Percentiles rank a stretch among this genome's conserved stretches.
Evolutionary conservation across 1,284 basidiomycete genomes (phyloP).

Genomic region (Puccinia horiana): DNA sequence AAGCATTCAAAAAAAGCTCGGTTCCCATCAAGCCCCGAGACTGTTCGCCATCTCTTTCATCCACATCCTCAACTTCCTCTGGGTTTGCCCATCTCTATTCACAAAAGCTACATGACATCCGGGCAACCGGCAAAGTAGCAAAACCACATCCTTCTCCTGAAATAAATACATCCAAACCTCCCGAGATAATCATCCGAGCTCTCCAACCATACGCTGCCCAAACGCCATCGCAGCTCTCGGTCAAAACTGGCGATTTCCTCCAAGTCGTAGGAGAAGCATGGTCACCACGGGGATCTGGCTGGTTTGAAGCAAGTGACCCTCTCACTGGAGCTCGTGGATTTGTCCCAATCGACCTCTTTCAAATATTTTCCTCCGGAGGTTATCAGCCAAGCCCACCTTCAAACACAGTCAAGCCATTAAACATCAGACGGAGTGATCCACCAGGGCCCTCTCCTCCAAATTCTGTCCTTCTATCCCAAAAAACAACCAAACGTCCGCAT

Average conservation of each 20-base stretch:
- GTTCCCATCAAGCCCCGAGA: conserved; percentile 21
- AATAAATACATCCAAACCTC: conserved; percentile 64
- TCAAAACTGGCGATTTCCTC: conserved; percentile 95
- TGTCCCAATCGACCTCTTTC: conserved; percentile 73
- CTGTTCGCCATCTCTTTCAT: conserved; percentile 18
- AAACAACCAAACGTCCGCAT: neutral
- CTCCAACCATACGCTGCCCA: conserved; percentile 70
- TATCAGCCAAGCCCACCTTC: conserved; percentile 53
- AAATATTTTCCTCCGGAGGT: conserved; percentile 61
- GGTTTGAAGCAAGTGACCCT: conserved; percentile 67
- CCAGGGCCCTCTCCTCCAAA: neutral
- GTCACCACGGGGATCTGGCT: conserved; percentile 59
- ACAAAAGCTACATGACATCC: conserved; percentile 38
- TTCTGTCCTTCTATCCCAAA: neutral
- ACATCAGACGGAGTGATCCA: neutral
- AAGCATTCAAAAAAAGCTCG: conserved; percentile 22
- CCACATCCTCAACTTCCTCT: conserved; percentile 17
- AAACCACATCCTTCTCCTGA: conserved; percentile 53
- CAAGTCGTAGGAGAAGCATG: conserved; percentile 79
- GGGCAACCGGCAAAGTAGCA: conserved; percentile 52
- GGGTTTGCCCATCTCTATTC: neutral
- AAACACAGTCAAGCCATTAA: conserved; percentile 19
- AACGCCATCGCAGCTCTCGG: conserved; percentile 83
- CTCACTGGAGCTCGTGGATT: conserved; percentile 85
- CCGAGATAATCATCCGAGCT: conserved; percentile 93